These are phyloP conservation scores for Leptosphaerulina australis DNA, from an alignment of 2,329 filamentous ascomycete genomes.

Conservation along the genomic window DNA sequence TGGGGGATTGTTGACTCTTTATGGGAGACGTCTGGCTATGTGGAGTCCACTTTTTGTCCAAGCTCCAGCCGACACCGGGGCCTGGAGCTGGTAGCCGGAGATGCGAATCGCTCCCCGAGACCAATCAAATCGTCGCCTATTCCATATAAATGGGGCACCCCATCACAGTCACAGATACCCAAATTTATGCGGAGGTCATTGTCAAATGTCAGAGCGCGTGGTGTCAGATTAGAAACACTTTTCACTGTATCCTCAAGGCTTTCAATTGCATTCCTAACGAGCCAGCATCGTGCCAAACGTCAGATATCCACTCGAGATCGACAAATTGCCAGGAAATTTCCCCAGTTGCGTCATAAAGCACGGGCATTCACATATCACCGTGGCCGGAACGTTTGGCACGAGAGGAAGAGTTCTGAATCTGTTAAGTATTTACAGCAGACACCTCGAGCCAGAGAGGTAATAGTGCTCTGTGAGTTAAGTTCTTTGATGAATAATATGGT, in stretches of 20 bases:
- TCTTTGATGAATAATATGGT: not conserved
- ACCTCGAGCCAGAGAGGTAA: not conserved
- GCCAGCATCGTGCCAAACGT: not conserved
- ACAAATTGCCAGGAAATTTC: conserved; percentile 12
- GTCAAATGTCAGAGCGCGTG: conserved; percentile 2
- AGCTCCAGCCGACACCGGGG: conserved; percentile 20
- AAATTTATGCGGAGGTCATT: not conserved
- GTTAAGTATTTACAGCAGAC: not conserved
- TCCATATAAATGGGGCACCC: not conserved
- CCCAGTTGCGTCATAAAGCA: conserved; percentile 16
- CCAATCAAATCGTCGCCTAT: conserved; percentile 4
- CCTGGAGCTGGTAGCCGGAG: conserved; percentile 14
- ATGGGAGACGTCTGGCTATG: conserved; percentile 23
- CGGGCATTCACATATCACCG: conserved; percentile 1
- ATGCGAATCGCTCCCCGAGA: conserved; percentile 14
- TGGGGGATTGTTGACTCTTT: conserved; percentile 36
- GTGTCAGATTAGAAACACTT: not conserved
- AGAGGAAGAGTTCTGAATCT: not conserved
- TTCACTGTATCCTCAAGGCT: not conserved
- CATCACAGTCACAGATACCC: conserved; percentile 17
- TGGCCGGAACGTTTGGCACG: conserved; percentile 2
- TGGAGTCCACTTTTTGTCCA: conserved; percentile 22
- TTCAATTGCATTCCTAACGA: not conserved
- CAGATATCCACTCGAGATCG: conserved; percentile 10
- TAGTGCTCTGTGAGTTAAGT: not conserved